A percentile compares a stretch with the other conserved stretches of the same genome.
These are phyloP conservation scores for Acidiella bohemica DNA, from an alignment of 495 filamentous ascomycete species.

Conservation along the genomic window DNA sequence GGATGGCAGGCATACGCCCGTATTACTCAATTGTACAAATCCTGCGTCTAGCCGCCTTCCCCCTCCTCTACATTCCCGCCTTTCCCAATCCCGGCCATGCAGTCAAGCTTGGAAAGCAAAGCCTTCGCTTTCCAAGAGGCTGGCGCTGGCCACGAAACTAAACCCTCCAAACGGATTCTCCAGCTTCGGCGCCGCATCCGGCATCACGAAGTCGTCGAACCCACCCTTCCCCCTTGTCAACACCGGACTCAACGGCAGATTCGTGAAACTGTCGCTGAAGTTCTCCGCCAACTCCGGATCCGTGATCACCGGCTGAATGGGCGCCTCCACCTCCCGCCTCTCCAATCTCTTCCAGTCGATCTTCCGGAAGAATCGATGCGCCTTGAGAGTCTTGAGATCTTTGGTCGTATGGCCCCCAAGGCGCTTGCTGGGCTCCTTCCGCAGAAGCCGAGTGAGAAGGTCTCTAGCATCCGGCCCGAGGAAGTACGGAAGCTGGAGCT, in stretches of 20 bases:
- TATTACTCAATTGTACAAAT: too few relatives aligned
- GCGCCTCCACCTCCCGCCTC: conserved; percentile 62
- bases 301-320: conserved; percentile 83
- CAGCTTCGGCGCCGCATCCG: conserved; percentile 35
- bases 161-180: conserved; percentile 85
- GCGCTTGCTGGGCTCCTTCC: conserved; percentile 81
- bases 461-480: conserved; percentile 84
- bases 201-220: conserved; percentile 21
- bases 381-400: conserved; percentile 74
- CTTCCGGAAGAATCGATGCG: conserved; percentile 89
- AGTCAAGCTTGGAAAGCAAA: conserved; percentile 16
- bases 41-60: too few relatives aligned
- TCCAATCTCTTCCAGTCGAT: conserved; percentile 84
- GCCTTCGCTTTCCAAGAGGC: conserved; percentile 46
- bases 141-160: conserved; percentile 83
- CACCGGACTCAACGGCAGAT: conserved; percentile 64
- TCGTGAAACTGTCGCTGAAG: conserved; percentile 78
- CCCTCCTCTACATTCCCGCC: too few relatives aligned
- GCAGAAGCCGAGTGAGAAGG: conserved; percentile 70
- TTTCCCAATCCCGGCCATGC: too few relatives aligned
- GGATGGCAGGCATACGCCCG: too few relatives aligned
- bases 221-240: conserved; percentile 56
- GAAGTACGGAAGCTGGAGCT: conserved; percentile 75
- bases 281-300: conserved; percentile 94
- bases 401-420: conserved; percentile 78